Evolutionary conservation across 2,329 filamentous ascomycete genomes (phyloP).

Genomic region (Penicillium olsonii): DNA sequence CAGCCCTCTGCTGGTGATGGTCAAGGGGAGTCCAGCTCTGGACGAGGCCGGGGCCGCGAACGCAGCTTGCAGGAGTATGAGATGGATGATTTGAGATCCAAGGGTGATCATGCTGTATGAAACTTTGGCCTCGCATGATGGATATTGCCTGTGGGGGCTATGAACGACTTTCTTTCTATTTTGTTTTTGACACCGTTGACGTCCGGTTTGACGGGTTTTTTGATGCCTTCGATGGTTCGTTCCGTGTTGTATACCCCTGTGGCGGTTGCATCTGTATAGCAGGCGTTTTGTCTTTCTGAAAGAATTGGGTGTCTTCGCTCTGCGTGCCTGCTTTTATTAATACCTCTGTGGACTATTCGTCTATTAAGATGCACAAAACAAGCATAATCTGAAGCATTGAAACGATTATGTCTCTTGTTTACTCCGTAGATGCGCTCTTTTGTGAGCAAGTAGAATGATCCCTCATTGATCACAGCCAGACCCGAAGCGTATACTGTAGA

Average conservation of each 20-base stretch:
- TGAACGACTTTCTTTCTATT: slow-evolving; percentile 11
- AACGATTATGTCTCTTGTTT: no score
- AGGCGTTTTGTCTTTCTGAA: slow-evolving; percentile 32
- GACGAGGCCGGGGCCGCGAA: slow-evolving; percentile 34
- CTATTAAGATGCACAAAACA: slow-evolving; percentile 3
- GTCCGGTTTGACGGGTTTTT: slow-evolving; percentile 1
- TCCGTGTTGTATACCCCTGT: slow-evolving; percentile 33
- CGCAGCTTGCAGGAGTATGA: slow-evolving; percentile 37
- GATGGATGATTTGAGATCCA: slow-evolving; percentile 36
- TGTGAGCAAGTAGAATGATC: no score
- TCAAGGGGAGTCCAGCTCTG: slow-evolving; percentile 27
- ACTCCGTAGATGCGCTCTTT: no score
- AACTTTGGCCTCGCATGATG: slow-evolving; percentile 1
- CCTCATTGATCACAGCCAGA: no score
- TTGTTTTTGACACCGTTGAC: slow-evolving; percentile 10
- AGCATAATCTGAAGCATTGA: no score
- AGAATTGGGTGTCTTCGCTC: slow-evolving; percentile 19
- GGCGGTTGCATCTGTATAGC: slow-evolving; percentile 34
- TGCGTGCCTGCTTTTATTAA: slow-evolving; percentile 11
- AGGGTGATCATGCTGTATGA: slow-evolving; percentile 34
- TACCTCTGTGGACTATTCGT: slow-evolving; percentile 1
- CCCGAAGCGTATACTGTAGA: no score
- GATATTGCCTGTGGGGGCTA: slow-evolving; percentile 10
- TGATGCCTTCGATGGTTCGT: slow-evolving; percentile 13
- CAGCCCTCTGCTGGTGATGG: slow-evolving; percentile 16